phyloP scores from a whole-genome alignment of 2,329 filamentous ascomycete genomes.

The Tolypocladium amazonense region DNA sequence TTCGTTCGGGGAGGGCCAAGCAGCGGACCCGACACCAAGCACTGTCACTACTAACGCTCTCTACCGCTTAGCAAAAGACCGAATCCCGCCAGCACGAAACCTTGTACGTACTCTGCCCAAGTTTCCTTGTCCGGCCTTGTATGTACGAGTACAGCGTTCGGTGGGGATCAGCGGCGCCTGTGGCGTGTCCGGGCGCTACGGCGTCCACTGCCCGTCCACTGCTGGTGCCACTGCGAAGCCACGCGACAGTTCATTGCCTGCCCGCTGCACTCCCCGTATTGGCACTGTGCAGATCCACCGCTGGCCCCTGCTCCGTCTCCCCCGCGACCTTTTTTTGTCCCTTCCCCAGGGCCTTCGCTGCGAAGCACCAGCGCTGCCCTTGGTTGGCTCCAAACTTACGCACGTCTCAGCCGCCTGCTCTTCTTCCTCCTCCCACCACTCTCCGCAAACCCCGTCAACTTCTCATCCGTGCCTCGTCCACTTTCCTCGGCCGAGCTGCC shows the following conservation, averaged over 20 bases:
- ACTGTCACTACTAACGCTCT: too few species aligned
- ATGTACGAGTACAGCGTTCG: background rate
- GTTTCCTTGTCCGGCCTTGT: background rate
- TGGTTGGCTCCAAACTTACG: background rate
- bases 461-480: background rate
- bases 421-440: background rate
- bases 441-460: background rate
- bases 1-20: too few species aligned
- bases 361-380: background rate
- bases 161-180: background rate
- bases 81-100: background rate
- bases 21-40: too few species aligned
- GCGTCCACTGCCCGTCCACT: background rate
- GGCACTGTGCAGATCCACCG: background rate
- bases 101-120: too few species aligned
- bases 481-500: background rate
- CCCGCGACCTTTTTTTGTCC: background rate
- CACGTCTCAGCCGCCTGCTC: background rate
- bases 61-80: too few species aligned
- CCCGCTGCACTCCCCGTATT: background rate
- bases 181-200: background rate
- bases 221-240: background rate
- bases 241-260: background rate
- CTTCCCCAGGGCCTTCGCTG: background rate
- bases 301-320: background rate